These are phyloP conservation scores for Vitis cinerea DNA, from an alignment of 164 flowering plant genomes.

Conservation along the genomic window DNA sequence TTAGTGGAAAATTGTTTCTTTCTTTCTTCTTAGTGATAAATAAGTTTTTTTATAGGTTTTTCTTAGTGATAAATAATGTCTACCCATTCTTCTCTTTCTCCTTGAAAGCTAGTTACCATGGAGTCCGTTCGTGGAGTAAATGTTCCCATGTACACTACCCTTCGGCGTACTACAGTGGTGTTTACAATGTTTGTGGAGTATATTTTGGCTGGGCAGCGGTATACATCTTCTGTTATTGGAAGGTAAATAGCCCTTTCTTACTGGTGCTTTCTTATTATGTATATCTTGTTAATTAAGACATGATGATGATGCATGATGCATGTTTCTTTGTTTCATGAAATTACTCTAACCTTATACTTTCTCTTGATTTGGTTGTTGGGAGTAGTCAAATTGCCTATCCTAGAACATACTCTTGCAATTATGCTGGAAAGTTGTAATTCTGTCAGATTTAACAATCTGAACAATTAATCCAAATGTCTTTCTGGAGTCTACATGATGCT, in stretches of 20 bases:
- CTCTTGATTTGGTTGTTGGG: too few species aligned
- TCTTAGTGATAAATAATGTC: slow-evolving; percentile 4
- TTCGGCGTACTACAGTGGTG: slow-evolving; percentile 53
- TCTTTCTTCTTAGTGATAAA: background rate
- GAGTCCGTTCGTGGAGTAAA: slow-evolving; percentile 64
- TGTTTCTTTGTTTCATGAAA: background rate
- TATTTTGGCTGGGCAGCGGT: slow-evolving; percentile 45
- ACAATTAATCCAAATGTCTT: too few species aligned
- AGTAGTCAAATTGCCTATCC: too few species aligned
- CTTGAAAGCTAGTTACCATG: slow-evolving; percentile 48
- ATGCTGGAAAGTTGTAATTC: too few species aligned
- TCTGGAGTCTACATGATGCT: too few species aligned
- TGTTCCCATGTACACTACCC: slow-evolving; percentile 64
- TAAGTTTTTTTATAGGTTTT: slow-evolving; percentile 3
- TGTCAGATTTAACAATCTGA: too few species aligned
- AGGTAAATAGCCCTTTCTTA: slow-evolving; percentile 30
- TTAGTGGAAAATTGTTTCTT: background rate
- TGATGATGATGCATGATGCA: background rate
- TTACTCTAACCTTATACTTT: too few species aligned
- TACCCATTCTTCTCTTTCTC: background rate
- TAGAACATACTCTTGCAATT: too few species aligned
- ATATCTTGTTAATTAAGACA: background rate
- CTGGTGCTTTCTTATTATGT: background rate
- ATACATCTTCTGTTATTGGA: slow-evolving; percentile 42
- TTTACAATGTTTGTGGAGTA: slow-evolving; percentile 55